These are phyloP conservation scores for Cyclotella distinguenda DNA, from an alignment of 108 stramenopile genomes.

Conservation along the genomic window DNA sequence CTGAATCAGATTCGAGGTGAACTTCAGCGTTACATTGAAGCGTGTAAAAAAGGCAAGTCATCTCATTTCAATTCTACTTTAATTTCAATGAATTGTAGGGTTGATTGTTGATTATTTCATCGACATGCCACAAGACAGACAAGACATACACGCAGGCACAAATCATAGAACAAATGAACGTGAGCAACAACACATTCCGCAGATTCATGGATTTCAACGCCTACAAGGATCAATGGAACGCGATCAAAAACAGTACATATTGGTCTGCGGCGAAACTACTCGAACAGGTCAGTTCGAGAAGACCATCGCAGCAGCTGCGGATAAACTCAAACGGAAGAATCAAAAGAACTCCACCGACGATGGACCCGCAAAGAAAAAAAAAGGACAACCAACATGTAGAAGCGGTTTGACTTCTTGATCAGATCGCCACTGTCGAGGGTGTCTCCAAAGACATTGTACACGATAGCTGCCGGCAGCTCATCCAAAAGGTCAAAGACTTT, in stretches of 20 bases:
- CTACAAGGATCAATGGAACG: conserved; percentile 45
- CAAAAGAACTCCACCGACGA: not conserved
- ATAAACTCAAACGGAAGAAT: conserved; percentile 22
- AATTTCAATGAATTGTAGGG: too few species aligned
- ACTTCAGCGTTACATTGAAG: conserved; percentile 44
- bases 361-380: not conserved
- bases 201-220: conserved; percentile 47
- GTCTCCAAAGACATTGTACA: conserved; percentile 24
- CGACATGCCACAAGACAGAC: not conserved
- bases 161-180: conserved; percentile 40
- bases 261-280: conserved; percentile 38
- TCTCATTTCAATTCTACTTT: not conserved
- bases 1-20: conserved; percentile 45
- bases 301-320: conserved; percentile 10
- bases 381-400: conserved; percentile 7
- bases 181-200: conserved; percentile 37
- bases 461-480: conserved; percentile 41
- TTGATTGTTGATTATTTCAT: not conserved
- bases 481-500: conserved; percentile 37
- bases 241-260: conserved; percentile 24
- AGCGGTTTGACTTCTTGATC: conserved; percentile 8
- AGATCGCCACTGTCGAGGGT: conserved; percentile 24
- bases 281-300: conserved; percentile 19
- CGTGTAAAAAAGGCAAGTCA: conserved; percentile 21
- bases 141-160: conserved; percentile 27